Percentiles rank a stretch among this genome's conserved stretches.
Conservation (phyloP, 495 filamentous ascomycete species). For the Talaromyces proteolyticus region DNA sequence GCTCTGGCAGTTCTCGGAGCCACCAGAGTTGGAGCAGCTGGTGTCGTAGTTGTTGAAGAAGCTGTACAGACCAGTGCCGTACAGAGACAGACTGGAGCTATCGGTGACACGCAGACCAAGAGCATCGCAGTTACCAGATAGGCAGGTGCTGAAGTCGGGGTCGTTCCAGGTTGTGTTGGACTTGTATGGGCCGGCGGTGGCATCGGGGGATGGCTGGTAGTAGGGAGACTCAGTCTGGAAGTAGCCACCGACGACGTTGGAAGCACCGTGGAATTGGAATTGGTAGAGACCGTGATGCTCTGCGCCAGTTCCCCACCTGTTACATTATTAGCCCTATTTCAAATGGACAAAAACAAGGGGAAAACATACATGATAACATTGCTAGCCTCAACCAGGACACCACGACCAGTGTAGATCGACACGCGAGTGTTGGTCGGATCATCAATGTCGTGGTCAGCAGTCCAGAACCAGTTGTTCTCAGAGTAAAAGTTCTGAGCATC, state of each 20-base stretch:
- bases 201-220: constrained; percentile 76
- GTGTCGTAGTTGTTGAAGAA: constrained; percentile 87
- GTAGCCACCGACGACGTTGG: constrained; percentile 74
- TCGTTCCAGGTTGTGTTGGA: constrained; percentile 61
- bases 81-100: constrained; percentile 62
- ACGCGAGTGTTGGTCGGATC: constrained; percentile 73
- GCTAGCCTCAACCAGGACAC: constrained; percentile 53
- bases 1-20: constrained; percentile 43
- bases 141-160: constrained; percentile 64
- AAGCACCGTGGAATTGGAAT: constrained; percentile 66
- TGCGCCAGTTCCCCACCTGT: constrained; percentile 64
- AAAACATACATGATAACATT: constrained; percentile 49
- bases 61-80: constrained; percentile 75
- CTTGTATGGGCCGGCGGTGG: constrained; percentile 62
- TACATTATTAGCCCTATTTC: background rate
- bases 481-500: constrained; percentile 63
- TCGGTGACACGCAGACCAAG: constrained; percentile 77
- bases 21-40: constrained; percentile 47
- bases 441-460: constrained; percentile 87
- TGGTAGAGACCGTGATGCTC: constrained; percentile 90
- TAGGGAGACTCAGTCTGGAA: constrained; percentile 94
- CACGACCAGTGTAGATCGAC: constrained; percentile 78
- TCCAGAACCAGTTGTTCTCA: constrained; percentile 96
- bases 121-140: constrained; percentile 61
- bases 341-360: background rate